Evolutionary conservation across 2,329 filamentous ascomycete species (phyloP), one percentile per base, ranked within the genome.

Genomic region (Fusarium caatingaense): DNA sequence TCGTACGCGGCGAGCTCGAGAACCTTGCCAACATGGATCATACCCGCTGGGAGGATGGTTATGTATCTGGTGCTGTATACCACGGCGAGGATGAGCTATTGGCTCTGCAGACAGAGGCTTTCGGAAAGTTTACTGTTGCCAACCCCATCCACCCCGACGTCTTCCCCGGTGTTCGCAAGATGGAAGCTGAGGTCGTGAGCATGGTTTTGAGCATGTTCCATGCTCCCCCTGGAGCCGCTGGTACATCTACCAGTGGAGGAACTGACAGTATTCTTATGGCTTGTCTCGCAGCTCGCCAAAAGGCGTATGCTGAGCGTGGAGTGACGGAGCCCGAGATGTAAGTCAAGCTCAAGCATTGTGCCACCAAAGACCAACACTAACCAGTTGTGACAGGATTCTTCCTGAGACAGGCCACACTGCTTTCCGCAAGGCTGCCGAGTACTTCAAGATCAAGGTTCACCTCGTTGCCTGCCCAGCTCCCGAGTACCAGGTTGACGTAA

Each of bases 91-190:
- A 92, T 41, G 90, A 92, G 46, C 83, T 99, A 73, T 82, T 96
- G 65, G 88, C 91, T 76, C 84, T 99, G 41, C 96, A 99, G 83
- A 92, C 93, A 8, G 93, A 98, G 78, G 95, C 96, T 1, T 98
- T 95, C 85, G 92, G 92, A 71, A 92, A 92, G 80, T 99, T 99
- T 79, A 95, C 94, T 53, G 96, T 99, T 30, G 88, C 94, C 41
- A 99, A 99, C 80, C 96, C 96, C 5, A 96, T 99, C 73, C 96
- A 99, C 80, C 96, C 96, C 9, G 96, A 99, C 82, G 95, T 99
- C 45, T 99, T 99, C 82, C 96, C 96, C 18, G 96, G 95, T 28
- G 94, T 99, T 55, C 87, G 96, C 76, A 99, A 99, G 88, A 99
- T 99, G 96, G 96, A 99, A 84, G 95, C 96, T 46, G 96, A 99